phyloP scores from a whole-genome alignment of 495 filamentous ascomycete species.

The Rostrohypoxylon terebratum region DNA sequence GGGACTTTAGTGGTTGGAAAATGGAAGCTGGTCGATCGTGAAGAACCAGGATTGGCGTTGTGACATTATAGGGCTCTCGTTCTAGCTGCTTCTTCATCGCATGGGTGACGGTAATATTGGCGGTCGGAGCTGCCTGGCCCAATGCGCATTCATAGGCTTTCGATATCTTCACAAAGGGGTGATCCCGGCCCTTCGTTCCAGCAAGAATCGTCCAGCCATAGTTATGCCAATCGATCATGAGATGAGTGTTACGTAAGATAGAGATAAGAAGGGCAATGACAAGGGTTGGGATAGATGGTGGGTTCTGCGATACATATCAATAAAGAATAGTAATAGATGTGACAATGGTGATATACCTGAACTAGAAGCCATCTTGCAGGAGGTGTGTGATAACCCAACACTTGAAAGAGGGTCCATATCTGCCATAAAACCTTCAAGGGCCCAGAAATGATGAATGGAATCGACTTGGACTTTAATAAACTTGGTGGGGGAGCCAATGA shows the following conservation, averaged over 20 bases:
- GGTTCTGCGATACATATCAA: constrained; percentile 71
- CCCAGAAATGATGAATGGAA: constrained; percentile 82
- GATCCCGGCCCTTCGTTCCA: constrained; percentile 69
- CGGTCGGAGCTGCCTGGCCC: constrained; percentile 70
- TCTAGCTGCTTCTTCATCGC: constrained; percentile 84
- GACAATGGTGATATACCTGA: constrained; percentile 61
- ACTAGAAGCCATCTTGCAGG: constrained; percentile 85
- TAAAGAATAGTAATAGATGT: neutral
- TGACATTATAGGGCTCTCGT: constrained; percentile 68
- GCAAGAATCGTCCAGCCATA: constrained; percentile 97
- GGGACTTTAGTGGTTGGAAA: constrained; percentile 74
- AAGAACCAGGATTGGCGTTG: constrained; percentile 72
- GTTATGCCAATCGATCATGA: constrained; percentile 99
- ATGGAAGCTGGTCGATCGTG: constrained; percentile 90
- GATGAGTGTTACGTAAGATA: constrained; percentile 79
- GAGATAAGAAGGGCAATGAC: constrained; percentile 77
- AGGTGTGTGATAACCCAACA: constrained; percentile 77
- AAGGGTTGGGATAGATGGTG: constrained; percentile 92
- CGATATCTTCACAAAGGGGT: constrained; percentile 81
- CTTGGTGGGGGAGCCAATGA: constrained; percentile 72
- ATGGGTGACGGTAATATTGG: constrained; percentile 87
- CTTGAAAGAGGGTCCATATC: constrained; percentile 71
- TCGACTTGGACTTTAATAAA: constrained; percentile 69
- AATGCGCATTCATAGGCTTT: constrained; percentile 80
- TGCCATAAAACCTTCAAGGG: constrained; percentile 92